Percentiles rank a stretch among this genome's conserved stretches.
Conservation (phyloP, 768 basidiomycete genomes). For the Suillus placidus region DNA sequence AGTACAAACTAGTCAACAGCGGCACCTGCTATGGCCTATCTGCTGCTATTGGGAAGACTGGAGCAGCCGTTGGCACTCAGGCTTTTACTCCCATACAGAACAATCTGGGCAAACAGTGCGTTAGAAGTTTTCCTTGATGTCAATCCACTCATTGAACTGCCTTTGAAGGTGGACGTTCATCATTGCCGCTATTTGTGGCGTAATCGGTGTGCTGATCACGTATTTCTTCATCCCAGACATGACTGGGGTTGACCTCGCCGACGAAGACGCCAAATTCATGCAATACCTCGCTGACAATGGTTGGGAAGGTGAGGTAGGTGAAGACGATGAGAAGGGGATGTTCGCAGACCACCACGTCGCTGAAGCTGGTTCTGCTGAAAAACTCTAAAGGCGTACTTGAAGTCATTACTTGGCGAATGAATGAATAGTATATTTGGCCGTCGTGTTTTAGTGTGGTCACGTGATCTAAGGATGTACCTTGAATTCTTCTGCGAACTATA, state of each 20-base stretch:
- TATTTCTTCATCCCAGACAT: slow-evolving; percentile 71
- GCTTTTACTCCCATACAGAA: slow-evolving; percentile 70
- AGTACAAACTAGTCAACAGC: slow-evolving; percentile 29
- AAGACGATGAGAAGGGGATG: slow-evolving; percentile 44
- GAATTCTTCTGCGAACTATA: neutral
- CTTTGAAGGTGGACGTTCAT: slow-evolving; percentile 63
- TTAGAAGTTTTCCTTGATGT: slow-evolving; percentile 11
- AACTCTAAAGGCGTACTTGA: slow-evolving; percentile 6
- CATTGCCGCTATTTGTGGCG: slow-evolving; percentile 68
- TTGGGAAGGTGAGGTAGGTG: slow-evolving; percentile 67
- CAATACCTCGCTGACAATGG: slow-evolving; percentile 62
- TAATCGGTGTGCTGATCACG: slow-evolving; percentile 62
- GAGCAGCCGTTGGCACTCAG: slow-evolving; percentile 73
- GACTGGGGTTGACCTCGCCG: slow-evolving; percentile 66
- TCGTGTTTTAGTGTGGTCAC: neutral
- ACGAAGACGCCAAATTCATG: slow-evolving; percentile 66
- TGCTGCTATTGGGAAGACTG: slow-evolving; percentile 69
- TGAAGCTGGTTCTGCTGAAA: slow-evolving; percentile 21
- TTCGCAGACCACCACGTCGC: slow-evolving; percentile 20
- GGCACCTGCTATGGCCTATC: slow-evolving; percentile 73
- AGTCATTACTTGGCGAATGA: neutral
- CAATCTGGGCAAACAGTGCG: slow-evolving; percentile 65
- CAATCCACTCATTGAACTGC: neutral
- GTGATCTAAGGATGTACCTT: neutral
- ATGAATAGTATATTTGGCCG: too few relatives aligned